Conservation (phyloP, 331 rosid species). For the Arachis monticola region DNA sequence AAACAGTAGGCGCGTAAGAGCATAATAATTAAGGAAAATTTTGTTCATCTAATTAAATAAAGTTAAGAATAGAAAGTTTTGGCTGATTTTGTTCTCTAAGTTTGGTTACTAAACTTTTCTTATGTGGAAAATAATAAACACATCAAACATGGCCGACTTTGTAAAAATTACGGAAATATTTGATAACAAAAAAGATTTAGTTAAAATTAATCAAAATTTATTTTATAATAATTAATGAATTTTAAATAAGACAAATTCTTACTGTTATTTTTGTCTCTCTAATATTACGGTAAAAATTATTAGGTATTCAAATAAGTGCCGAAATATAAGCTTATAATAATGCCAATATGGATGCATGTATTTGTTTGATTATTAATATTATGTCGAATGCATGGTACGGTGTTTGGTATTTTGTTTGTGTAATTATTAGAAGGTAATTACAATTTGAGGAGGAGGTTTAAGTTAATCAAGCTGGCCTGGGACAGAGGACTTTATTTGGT, state of each 20-base stretch:
- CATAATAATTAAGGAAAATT: too few relatives aligned
- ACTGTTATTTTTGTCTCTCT: too few relatives aligned
- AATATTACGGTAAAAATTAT: not conserved
- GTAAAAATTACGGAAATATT: constrained; percentile 10
- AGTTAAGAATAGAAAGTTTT: too few relatives aligned
- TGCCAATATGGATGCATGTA: not conserved
- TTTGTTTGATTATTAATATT: constrained; percentile 17
- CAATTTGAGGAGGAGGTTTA: not conserved
- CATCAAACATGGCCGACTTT: constrained; percentile 36
- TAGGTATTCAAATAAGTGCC: not conserved
- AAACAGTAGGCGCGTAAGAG: too few relatives aligned
- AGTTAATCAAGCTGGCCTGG: not conserved
- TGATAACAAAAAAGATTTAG: too few relatives aligned
- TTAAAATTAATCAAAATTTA: too few relatives aligned
- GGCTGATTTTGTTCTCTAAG: too few relatives aligned
- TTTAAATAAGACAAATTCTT: too few relatives aligned
- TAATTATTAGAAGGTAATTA: not conserved
- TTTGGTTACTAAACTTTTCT: too few relatives aligned
- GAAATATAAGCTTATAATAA: not conserved
- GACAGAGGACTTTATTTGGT: not conserved
- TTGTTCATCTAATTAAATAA: too few relatives aligned
- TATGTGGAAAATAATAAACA: not conserved
- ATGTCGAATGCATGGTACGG: not conserved
- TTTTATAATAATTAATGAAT: too few relatives aligned
- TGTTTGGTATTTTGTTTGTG: not conserved